A percentile compares a stretch with the other conserved stretches of the same genome.
These are phyloP conservation scores for Calonectria fujianensis DNA, from an alignment of 2,329 filamentous ascomycete genomes.

Conservation along the genomic window DNA sequence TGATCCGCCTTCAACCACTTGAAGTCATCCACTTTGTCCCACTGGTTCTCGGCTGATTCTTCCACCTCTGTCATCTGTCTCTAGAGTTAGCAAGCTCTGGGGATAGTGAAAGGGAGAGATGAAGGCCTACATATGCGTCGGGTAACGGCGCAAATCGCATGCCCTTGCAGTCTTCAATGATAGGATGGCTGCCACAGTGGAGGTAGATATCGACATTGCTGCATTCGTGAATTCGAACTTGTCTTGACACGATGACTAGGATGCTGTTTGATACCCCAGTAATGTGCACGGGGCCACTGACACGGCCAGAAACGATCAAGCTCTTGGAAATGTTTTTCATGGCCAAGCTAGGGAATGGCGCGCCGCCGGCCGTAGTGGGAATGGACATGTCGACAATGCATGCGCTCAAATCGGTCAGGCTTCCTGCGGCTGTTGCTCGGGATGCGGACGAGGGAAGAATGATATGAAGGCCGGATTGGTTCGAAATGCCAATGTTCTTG, in stretches of 20 bases:
- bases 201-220: conserved; percentile 88
- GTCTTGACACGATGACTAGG: conserved; percentile 87
- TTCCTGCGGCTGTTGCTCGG: conserved; percentile 83
- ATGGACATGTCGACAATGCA: conserved; percentile 89
- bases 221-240: conserved; percentile 95
- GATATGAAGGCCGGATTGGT: conserved; percentile 82
- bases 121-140: conserved; percentile 76
- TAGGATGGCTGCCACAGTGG: conserved; percentile 87
- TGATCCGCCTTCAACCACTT: conserved; percentile 93
- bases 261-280: conserved; percentile 83
- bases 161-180: conserved; percentile 90
- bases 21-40: conserved; percentile 96
- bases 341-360: conserved; percentile 80
- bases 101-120: too few relatives aligned
- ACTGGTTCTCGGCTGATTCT: conserved; percentile 77
- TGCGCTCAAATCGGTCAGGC: conserved; percentile 79
- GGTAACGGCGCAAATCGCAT: conserved; percentile 89
- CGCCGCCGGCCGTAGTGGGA: conserved; percentile 69
- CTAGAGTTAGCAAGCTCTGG: conserved; percentile 30
- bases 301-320: conserved; percentile 85
- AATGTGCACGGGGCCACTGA: conserved; percentile 88
- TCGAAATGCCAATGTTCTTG: conserved; percentile 77
- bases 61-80: conserved; percentile 56
- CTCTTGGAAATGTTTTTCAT: conserved; percentile 82
- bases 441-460: conserved; percentile 83